Conservation (phyloP, 768 basidiomycete species). For the Sutorius australiensis region DNA sequence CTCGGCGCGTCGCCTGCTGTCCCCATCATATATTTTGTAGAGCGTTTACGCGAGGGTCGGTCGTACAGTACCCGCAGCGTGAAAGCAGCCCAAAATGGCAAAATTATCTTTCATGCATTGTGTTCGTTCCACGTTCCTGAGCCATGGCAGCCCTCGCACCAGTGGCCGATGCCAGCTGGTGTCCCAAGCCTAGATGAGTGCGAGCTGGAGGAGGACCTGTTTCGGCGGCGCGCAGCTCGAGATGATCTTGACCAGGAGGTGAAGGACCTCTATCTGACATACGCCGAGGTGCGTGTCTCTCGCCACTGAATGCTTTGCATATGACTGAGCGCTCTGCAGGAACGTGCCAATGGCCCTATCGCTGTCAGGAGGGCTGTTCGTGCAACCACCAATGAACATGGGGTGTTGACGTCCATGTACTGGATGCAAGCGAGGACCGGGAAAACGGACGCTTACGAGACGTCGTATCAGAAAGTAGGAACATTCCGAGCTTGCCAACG, state of each 20-base stretch:
- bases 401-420: constrained; percentile 54
- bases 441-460: constrained; percentile 54
- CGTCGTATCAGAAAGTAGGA: constrained; percentile 72
- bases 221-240: constrained; percentile 24
- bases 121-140: constrained; percentile 85
- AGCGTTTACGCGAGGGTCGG: constrained; percentile 67
- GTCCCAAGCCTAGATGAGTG: constrained; percentile 57
- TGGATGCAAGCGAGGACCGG: constrained; percentile 75
- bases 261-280: constrained; percentile 31
- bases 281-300: constrained; percentile 23
- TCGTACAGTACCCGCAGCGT: constrained; percentile 68
- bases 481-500: not conserved
- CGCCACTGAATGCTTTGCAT: constrained; percentile 16
- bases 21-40: constrained; percentile 77
- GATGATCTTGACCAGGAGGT: constrained; percentile 33
- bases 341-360: constrained; percentile 65
- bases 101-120: constrained; percentile 56
- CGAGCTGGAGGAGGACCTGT: constrained; percentile 49
- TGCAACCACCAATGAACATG: constrained; percentile 41
- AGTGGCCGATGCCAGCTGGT: constrained; percentile 63
- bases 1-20: constrained; percentile 67
- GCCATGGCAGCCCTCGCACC: constrained; percentile 65
- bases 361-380: constrained; percentile 54
- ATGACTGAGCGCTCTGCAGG: constrained; percentile 42
- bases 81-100: constrained; percentile 55